Percentiles rank a stretch among this genome's conserved stretches.
Conservation (phyloP, 2,329 filamentous ascomycete species). For the Bretziella fagacearum region DNA sequence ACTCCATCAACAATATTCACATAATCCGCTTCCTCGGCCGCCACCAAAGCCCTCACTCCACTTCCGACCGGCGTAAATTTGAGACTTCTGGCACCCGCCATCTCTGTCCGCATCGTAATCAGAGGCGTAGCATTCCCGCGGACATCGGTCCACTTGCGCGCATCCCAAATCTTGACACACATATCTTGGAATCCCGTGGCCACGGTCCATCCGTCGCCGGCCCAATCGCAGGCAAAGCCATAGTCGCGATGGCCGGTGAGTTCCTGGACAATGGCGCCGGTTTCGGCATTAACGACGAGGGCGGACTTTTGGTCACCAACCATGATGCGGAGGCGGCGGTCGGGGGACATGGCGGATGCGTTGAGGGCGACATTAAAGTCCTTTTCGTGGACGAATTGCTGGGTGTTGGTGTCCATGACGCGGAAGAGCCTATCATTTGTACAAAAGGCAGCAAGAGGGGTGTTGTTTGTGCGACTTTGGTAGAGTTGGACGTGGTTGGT, state of each 20-base stretch:
- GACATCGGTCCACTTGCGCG: constrained; percentile 46
- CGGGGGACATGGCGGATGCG: constrained; percentile 54
- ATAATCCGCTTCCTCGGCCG: constrained; percentile 60
- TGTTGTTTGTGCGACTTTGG: constrained; percentile 31
- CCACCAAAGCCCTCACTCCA: constrained; percentile 48
- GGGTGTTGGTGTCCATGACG: constrained; percentile 39
- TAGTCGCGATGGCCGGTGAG: constrained; percentile 51
- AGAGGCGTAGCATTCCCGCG: constrained; percentile 32
- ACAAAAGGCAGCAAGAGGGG: constrained; percentile 40
- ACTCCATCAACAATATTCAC: constrained; percentile 54
- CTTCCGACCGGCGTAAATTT: constrained; percentile 56
- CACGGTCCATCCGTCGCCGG: constrained; percentile 56
- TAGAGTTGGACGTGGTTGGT: constrained; percentile 49
- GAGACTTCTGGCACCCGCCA: constrained; percentile 52
- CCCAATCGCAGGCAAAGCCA: constrained; percentile 66
- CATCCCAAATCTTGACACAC: constrained; percentile 58
- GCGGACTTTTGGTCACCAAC: constrained; percentile 53
- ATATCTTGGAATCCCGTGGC: constrained; percentile 66
- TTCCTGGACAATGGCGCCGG: constrained; percentile 37
- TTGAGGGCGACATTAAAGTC: constrained; percentile 49
- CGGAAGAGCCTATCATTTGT: constrained; percentile 46
- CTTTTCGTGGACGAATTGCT: constrained; percentile 37
- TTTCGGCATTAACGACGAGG: constrained; percentile 52
- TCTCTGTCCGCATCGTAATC: constrained; percentile 41
- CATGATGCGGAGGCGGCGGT: constrained; percentile 52